These are phyloP conservation scores for Antitrichia curtipendula DNA, from an alignment of 225 moss, liverwort and hornwort genomes.

Conservation along the genomic window DNA sequence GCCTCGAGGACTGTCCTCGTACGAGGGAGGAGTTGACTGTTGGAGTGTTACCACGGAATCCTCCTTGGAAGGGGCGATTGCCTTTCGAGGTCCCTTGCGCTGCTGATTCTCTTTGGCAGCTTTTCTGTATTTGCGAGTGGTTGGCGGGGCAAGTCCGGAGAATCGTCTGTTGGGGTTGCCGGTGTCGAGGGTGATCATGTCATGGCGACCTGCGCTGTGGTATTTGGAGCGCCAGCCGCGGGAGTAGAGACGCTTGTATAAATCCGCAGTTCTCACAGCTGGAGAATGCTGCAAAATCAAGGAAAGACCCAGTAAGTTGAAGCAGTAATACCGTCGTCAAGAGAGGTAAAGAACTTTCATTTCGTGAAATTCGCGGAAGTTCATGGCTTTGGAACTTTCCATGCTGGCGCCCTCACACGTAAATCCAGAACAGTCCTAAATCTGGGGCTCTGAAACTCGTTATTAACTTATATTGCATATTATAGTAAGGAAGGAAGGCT, in stretches of 20 bases:
- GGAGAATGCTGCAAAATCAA: slow-evolving; percentile 51
- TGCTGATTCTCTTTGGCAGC: background rate
- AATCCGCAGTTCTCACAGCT: slow-evolving; percentile 55
- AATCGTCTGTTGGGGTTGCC: background rate
- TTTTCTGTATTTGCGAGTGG: background rate
- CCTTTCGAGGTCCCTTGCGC: background rate
- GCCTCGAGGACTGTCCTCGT: background rate
- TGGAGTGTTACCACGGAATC: background rate
- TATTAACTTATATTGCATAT: background rate
- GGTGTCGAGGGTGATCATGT: slow-evolving; percentile 29
- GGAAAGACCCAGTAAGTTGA: no score
- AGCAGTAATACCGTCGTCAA: no score
- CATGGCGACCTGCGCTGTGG: slow-evolving; percentile 53
- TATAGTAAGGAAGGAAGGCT: background rate
- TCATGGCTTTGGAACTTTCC: background rate
- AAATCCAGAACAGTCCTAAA: background rate
- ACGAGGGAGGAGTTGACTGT: background rate
- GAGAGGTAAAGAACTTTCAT: background rate
- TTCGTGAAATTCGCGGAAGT: background rate
- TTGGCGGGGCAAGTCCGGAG: background rate
- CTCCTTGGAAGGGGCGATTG: background rate
- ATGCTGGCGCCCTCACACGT: background rate
- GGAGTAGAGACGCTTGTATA: slow-evolving; percentile 74
- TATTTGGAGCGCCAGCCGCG: slow-evolving; percentile 79
- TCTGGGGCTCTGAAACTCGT: no score